Evolutionary conservation across 2,329 filamentous ascomycete genomes (phyloP).

Genomic region (Ampelomyces quisqualis): DNA sequence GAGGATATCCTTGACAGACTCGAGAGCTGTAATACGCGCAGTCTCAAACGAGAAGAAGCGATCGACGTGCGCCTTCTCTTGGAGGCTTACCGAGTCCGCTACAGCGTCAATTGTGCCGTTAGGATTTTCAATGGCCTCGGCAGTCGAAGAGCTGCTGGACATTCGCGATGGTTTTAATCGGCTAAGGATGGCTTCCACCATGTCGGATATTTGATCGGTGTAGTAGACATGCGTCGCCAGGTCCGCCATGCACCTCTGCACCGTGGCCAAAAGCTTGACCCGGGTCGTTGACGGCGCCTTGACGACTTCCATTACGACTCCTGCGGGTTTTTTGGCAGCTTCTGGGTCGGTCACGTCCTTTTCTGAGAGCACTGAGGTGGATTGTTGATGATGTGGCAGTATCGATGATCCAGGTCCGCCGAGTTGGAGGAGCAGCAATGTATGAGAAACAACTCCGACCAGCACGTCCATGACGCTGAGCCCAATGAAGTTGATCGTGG

Average conservation of each 20-base stretch:
- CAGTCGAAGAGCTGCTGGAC: conserved; percentile 48
- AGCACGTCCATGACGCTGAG: conserved; percentile 95
- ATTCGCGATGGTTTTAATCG: conserved; percentile 68
- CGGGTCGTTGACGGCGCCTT: conserved; percentile 55
- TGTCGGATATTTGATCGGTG: conserved; percentile 91
- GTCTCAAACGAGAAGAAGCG: conserved; percentile 65
- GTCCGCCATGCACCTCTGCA: conserved; percentile 84
- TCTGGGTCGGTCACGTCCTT: conserved; percentile 21
- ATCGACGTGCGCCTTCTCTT: conserved; percentile 56
- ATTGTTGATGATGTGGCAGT: conserved; percentile 43
- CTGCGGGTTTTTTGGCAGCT: conserved; percentile 20
- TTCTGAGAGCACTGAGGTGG: conserved; percentile 26
- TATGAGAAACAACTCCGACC: conserved; percentile 79
- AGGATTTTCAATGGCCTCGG: conserved; percentile 55
- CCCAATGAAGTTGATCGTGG: conserved; percentile 89
- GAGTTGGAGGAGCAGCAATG: conserved; percentile 73
- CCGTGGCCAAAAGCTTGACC: conserved; percentile 64
- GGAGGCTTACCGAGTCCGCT: conserved; percentile 51
- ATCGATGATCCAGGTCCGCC: conserved; percentile 47
- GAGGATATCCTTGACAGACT: conserved; percentile 79
- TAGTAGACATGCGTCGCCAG: conserved; percentile 96
- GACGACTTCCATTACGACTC: conserved; percentile 44
- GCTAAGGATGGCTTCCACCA: conserved; percentile 78
- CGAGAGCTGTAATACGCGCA: conserved; percentile 66
- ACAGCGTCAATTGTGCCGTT: conserved; percentile 51